Base-by-base conservation (phyloP, 345 rosid species). In the Murraya paniculata region DNA sequence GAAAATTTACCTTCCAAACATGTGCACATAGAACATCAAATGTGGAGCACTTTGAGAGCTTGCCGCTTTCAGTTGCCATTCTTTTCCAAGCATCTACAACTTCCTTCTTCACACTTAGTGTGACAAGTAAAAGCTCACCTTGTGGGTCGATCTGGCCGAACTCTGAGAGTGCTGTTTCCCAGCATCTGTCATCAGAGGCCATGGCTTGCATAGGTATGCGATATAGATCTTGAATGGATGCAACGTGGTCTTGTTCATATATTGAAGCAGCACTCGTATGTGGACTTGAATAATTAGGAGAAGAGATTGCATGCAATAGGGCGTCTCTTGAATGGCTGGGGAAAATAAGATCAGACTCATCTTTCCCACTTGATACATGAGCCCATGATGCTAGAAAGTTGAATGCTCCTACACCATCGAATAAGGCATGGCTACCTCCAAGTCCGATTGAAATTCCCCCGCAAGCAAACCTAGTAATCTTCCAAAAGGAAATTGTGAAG, bases 381-480 rank as follows among this genome's bases (percentile, higher is more conserved):
- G 83, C 79, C 83, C 83, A 81, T 22, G 68, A 56, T 56, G 80
- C 72, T 7, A 81, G 73, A 38, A 81, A 81, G 73, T 71, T 81
- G 66, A 71, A 81, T 71, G 80, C 77, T 0, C 77, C 77, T 0
- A 53, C 38, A 1, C 79, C 83, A 25, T 81, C 83, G 19, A 71
- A 76, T 31, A 81, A 81, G 24, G 80, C 83, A 41, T 80, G 79
- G 79, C 83, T 80, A n/a, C 76, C 61, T 7, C 83, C 80, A 56
- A 71, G 55, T 19, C 83, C 83, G 2, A 76, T 18, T 19, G 77
- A 71, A 64, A 75, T 53, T 4, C 83, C 83, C 48, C 79, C 83
- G 39, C 83, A 80, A 69, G 48, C 75, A 57, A 75, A 81, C 53
- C 38, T 81, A 71, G 80, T 81, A 38, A 81, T 71, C 83, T 81